Base-by-base conservation (phyloP, 495 filamentous ascomycete species). In the Tuber brumale region DNA sequence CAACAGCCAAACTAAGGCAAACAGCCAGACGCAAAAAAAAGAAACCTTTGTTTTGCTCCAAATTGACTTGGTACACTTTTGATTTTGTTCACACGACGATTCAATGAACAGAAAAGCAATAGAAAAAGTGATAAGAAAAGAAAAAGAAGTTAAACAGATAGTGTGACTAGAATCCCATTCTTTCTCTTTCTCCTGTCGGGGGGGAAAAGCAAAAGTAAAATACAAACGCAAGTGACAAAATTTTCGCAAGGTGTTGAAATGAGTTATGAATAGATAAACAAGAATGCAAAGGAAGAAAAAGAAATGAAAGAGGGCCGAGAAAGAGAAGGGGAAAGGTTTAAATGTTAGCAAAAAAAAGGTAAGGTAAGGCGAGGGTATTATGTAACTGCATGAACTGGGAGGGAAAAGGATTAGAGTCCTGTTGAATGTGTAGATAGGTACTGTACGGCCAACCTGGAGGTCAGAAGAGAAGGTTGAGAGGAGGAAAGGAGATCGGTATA, bases 71-170 rank as follows among this genome's bases (percentile, higher is more conserved):
- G 27, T 7, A 19, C 57, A 31, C n/a, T 31, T 61, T 31, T 0
- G 51, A n/a, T 27, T 27, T 27, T 14, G n/a, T 27, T n/a, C 51
- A 27, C 51, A 61, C n/a, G n/a, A 31, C n/a, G 51, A 66, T 31
- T 3, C 57, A 66, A 35, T 61, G 27, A 66, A 31, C 57, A 23
- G 51, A 12, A 27, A 31, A 61, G 51, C 27, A 61, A 70, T 76
- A 73, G 70, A 79, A 27, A 70, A 79, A 69, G 71, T 21, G 66
- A 71, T 73, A 70, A 43, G 18, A 79, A 69, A 74, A 57, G 77
- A 72, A 77, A 14, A 74, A 77, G 79, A 48, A 81, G 76, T 75
- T 73, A 74, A 46, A 77, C 66, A 76, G 75, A 75, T 69, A 70
- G 80, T 46, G 44, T 45, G 66, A 46, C 37, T 18, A 70, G 35